Evolutionary conservation across 768 basidiomycete species (phyloP).

Genomic region (Psilocybe tampanensis): DNA sequence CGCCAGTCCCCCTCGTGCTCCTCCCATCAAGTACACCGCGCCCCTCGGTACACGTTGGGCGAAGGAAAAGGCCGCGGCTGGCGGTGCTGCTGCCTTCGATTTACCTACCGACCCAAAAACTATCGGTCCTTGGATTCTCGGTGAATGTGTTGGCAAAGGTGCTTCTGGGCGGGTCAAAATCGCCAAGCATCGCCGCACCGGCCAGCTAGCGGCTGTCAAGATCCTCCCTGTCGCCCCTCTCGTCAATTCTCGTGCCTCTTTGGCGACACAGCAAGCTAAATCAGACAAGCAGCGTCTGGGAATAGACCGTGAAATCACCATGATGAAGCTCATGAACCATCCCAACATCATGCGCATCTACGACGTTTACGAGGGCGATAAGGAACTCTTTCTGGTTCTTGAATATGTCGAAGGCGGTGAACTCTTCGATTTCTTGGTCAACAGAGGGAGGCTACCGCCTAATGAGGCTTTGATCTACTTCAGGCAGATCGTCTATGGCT

Average conservation of each 20-base stretch:
- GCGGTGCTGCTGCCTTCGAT: conserved; percentile 72
- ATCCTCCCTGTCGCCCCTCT: conserved; percentile 87
- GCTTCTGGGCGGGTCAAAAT: conserved; percentile 95
- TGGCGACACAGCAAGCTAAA: conserved; percentile 68
- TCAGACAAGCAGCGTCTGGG: conserved; percentile 82
- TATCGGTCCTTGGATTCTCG: conserved; percentile 92
- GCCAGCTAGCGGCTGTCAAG: conserved; percentile 94
- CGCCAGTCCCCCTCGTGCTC: conserved; percentile 67
- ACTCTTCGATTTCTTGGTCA: conserved; percentile 95
- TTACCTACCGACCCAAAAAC: conserved; percentile 81
- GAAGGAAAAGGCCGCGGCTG: conserved; percentile 85
- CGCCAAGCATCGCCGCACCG: conserved; percentile 82
- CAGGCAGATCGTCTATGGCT: conserved; percentile 92
- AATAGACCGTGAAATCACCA: conserved; percentile 93
- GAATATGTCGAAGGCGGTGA: conserved; percentile 97
- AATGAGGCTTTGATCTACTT: conserved; percentile 89
- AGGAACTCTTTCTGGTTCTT: conserved; percentile 88
- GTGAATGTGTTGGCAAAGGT: conserved; percentile 93
- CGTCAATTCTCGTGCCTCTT: conserved; percentile 69
- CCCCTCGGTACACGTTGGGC: conserved; percentile 84
- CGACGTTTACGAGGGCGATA: conserved; percentile 93
- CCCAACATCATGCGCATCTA: conserved; percentile 95
- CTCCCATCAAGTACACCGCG: conserved; percentile 70
- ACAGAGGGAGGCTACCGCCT: conserved; percentile 77
- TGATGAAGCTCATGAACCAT: conserved; percentile 99